Conservation (phyloP, 768 basidiomycete genomes). For the Suillus bovinus region DNA sequence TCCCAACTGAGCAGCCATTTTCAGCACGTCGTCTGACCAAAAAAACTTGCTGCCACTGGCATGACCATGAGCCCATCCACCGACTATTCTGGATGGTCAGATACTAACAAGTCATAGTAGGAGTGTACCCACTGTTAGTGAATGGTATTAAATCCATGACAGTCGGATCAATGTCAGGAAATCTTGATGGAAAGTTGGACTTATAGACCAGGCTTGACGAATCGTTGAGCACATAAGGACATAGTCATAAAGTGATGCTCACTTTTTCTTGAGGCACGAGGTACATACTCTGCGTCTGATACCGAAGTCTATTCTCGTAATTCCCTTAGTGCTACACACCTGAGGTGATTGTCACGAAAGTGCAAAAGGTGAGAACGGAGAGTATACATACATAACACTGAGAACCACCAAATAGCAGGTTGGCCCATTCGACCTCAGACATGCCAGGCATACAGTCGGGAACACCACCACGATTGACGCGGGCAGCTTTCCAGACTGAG, state of each 20-base stretch:
- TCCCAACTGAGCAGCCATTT: conserved; percentile 21
- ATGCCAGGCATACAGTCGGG: conserved; percentile 26
- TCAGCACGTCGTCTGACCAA: conserved; percentile 34
- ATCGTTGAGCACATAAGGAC: conserved; percentile 17
- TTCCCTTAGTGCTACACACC: conserved; percentile 15
- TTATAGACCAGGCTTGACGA: conserved; percentile 12
- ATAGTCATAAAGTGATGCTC: neutral
- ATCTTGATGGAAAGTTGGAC: conserved; percentile 20
- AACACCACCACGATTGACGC: conserved; percentile 8
- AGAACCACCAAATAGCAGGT: conserved; percentile 25
- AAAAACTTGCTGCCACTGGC: conserved; percentile 31
- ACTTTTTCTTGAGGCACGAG: conserved; percentile 21
- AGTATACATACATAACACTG: conserved; percentile 18
- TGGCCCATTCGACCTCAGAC: conserved; percentile 29
- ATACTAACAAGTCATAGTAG: neutral
- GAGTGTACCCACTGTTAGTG: conserved; percentile 29
- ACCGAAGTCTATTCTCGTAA: conserved; percentile 21
- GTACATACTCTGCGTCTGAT: conserved; percentile 18
- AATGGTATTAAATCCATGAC: conserved; percentile 32
- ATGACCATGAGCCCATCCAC: conserved; percentile 30
- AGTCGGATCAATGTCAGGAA: conserved; percentile 27
- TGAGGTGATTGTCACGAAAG: conserved; percentile 5
- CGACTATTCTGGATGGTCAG: conserved; percentile 23
- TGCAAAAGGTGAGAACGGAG: neutral
- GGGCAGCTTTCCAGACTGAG: conserved; percentile 27